Base-by-base conservation (phyloP, 345 rosid genomes). In the Nasturtium officinale region DNA sequence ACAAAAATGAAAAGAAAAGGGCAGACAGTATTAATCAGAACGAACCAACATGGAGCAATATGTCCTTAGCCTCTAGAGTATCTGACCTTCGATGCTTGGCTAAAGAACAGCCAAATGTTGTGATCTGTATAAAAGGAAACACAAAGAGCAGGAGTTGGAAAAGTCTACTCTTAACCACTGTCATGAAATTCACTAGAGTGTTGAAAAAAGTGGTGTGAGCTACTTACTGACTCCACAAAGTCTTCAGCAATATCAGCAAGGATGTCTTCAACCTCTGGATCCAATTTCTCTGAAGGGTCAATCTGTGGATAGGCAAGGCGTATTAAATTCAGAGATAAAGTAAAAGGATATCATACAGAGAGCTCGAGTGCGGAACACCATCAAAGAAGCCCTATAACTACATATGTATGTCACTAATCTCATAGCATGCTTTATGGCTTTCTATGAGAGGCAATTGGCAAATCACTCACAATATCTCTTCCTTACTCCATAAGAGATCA, bases 41-140 rank as follows among this genome's bases (percentile, higher is more conserved):
- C 91, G 64, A 60, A 95, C 99, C 99, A 78, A 95, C 90, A 81
- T 95, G 97, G 66, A 90, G 79, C 77, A 95, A 89, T 78, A 95
- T 87, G 80, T 95, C 99, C 81, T 91, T 95, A 65, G 96, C 96
- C 84, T 95, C 99, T 83, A 95, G 79, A 38, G 87, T 85, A 61
- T 88, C 88, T 33, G 99, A 95, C 79, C 91, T 95, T 57, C 97
- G 81, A 84, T 91, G 99, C 82, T 91, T 95, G 53, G 99, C 99
- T 75, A 95, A 82, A 54, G 93, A 86, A 88, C 99, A 95, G 55
- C 99, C 93, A 79, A 95, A 95, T 21, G 96, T 79, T 52, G 97
- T 91, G 72, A 95, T 87, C 99, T 91, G 87, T 7, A 73, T 26
- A 4, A 53, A 58, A 53, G 1, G 35, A 55, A 57, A 65, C 35